phyloP scores from a whole-genome alignment of 352 stramenopile genomes.

The Vaucheria bursata region DNA sequence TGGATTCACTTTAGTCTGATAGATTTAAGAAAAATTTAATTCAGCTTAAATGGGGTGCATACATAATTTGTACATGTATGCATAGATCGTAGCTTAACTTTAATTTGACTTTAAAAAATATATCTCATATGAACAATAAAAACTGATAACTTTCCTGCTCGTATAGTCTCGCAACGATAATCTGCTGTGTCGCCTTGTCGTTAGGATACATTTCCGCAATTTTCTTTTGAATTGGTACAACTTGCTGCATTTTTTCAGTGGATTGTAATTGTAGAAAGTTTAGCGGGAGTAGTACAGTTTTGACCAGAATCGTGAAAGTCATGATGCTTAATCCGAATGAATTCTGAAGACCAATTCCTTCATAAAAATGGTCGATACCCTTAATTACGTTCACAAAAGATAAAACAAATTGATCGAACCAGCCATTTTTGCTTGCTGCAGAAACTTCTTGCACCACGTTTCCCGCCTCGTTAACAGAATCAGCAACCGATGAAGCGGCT shows the following conservation, averaged over 20 bases:
- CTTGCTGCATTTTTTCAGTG: conserved; percentile 65
- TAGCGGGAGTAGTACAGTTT: conserved; percentile 64
- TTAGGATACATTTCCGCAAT: conserved; percentile 8
- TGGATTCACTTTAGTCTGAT: conserved; percentile 61
- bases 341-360: conserved; percentile 42
- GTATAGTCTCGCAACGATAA: neutral
- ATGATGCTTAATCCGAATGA: conserved; percentile 68
- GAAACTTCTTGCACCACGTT: conserved; percentile 1
- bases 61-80: too few species aligned
- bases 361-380: conserved; percentile 8
- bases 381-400: conserved; percentile 15
- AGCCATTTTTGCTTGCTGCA: conserved; percentile 7
- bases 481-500: too few species aligned
- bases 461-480: neutral
- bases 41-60: too few species aligned
- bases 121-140: too few species aligned
- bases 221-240: neutral
- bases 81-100: neutral
- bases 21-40: conserved; percentile 22
- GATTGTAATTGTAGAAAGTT: conserved; percentile 67
- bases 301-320: conserved; percentile 67
- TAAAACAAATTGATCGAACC: conserved; percentile 21
- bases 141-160: neutral
- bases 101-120: too few species aligned
- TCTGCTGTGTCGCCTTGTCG: conserved; percentile 6